Conservation (phyloP, 495 filamentous ascomycete genomes). For the Cercophora newfieldiana region DNA sequence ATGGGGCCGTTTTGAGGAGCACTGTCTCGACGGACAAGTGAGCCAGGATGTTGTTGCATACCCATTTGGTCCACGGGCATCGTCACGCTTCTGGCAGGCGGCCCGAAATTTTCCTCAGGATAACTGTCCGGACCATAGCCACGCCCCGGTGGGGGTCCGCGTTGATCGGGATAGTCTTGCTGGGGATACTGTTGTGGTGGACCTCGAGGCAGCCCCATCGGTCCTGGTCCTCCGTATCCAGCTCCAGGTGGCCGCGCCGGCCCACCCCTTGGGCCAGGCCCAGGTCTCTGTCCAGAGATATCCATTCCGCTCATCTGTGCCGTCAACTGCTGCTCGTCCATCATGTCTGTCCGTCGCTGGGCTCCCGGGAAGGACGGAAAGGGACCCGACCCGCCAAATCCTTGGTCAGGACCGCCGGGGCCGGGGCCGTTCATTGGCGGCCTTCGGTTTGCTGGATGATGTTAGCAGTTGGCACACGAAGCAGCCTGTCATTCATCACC, state of each 20-base stretch:
- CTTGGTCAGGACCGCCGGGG: slow-evolving; percentile 31
- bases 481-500: background rate
- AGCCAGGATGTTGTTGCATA: slow-evolving; percentile 33
- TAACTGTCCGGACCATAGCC: slow-evolving; percentile 34
- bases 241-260: slow-evolving; percentile 30
- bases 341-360: slow-evolving; percentile 46
- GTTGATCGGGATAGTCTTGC: slow-evolving; percentile 44
- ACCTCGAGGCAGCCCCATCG: slow-evolving; percentile 39
- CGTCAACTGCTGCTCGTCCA: slow-evolving; percentile 50
- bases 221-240: slow-evolving; percentile 38
- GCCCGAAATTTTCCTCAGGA: slow-evolving; percentile 38
- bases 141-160: slow-evolving; percentile 40
- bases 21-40: slow-evolving; percentile 37
- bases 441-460: slow-evolving; percentile 32
- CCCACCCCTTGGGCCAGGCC: slow-evolving; percentile 30
- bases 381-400: slow-evolving; percentile 62
- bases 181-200: slow-evolving; percentile 37
- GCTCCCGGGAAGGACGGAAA: slow-evolving; percentile 65
- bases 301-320: slow-evolving; percentile 61
- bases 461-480: slow-evolving; percentile 9
- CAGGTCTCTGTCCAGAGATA: slow-evolving; percentile 47
- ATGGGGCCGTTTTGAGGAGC: slow-evolving; percentile 47
- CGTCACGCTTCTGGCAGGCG: slow-evolving; percentile 53
- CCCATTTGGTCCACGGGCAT: slow-evolving; percentile 48
- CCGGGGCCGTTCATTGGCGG: slow-evolving; percentile 31